phyloP scores from a whole-genome alignment of 1,139 yeast genomes.

The Scheffersomyces titani region DNA sequence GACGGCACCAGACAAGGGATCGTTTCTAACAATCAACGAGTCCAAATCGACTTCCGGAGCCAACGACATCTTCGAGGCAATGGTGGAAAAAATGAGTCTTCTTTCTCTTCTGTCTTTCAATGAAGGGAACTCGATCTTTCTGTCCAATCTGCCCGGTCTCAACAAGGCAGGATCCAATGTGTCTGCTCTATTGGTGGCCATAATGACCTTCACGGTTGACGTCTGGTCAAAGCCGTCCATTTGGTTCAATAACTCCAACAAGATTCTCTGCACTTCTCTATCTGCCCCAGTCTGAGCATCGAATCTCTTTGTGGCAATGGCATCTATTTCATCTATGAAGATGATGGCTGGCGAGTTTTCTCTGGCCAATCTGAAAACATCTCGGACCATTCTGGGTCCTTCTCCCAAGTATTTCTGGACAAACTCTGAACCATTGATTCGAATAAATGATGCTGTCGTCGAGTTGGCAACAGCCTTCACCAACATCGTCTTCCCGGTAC shows the following conservation, averaged over 20 bases:
- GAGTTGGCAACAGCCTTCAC: slow-evolving; percentile 98
- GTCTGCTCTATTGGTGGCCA: slow-evolving; percentile 99
- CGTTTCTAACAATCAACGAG: slow-evolving; percentile 91
- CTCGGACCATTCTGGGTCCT: slow-evolving; percentile 99
- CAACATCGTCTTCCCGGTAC: slow-evolving; percentile 98
- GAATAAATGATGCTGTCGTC: slow-evolving; percentile 91
- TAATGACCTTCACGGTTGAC: slow-evolving; percentile 92
- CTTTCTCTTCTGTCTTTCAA: slow-evolving; percentile 96
- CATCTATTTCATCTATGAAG: slow-evolving; percentile 87
- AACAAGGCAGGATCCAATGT: slow-evolving; percentile 95
- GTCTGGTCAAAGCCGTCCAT: slow-evolving; percentile 99
- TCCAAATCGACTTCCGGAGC: slow-evolving; percentile 98
- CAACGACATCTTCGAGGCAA: slow-evolving; percentile 96
- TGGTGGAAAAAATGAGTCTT: slow-evolving; percentile 90
- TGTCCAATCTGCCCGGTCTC: slow-evolving; percentile 97
- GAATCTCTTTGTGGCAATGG: slow-evolving; percentile 97
- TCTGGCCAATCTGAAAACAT: slow-evolving; percentile 93
- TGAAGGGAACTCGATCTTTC: slow-evolving; percentile 96
- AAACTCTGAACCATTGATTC: slow-evolving; percentile 97
- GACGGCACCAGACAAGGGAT: slow-evolving; percentile 95
- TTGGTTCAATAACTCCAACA: slow-evolving; percentile 93
- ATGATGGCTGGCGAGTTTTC: slow-evolving; percentile 97
- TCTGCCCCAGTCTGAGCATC: slow-evolving; percentile 99
- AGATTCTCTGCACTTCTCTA: slow-evolving; percentile 97
- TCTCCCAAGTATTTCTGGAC: slow-evolving; percentile 98